Evolutionary conservation across 2,329 filamentous ascomycete genomes (phyloP).

Genomic region (Tothia fuscella): DNA sequence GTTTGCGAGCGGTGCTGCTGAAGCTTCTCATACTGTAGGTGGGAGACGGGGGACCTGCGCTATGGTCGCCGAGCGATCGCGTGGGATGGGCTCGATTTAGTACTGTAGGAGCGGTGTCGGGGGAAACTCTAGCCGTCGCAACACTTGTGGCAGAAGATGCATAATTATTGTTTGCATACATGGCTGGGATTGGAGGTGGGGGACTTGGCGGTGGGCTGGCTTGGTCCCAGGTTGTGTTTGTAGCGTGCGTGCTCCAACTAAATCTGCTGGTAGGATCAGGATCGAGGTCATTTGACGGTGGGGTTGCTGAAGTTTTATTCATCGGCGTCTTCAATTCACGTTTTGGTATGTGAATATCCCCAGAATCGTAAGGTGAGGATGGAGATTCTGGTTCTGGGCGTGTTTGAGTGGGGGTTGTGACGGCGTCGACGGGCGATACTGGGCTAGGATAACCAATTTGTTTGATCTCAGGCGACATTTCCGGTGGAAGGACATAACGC

Average conservation of each 20-base stretch:
- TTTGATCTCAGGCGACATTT: background rate
- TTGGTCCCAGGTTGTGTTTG: conserved; percentile 28
- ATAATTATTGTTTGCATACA: background rate
- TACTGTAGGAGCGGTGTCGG: conserved; percentile 15
- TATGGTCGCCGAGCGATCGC: conserved; percentile 3
- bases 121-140: conserved; percentile 19
- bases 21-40: conserved; percentile 16
- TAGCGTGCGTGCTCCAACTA: conserved; percentile 51
- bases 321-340: conserved; percentile 6
- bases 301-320: background rate
- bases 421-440: background rate
- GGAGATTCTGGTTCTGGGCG: conserved; percentile 1
- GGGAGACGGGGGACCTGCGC: conserved; percentile 15
- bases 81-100: conserved; percentile 12
- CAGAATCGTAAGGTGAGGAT: background rate
- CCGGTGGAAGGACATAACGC: background rate
- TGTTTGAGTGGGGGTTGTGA: conserved; percentile 4
- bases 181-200: conserved; percentile 20
- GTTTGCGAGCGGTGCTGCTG: conserved; percentile 19
- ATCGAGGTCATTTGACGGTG: background rate
- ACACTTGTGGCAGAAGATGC: conserved; percentile 19
- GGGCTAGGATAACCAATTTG: conserved; percentile 1
- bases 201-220: conserved; percentile 30
- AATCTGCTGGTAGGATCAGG: conserved; percentile 39
- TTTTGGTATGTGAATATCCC: conserved; percentile 3